These are phyloP conservation scores for Castanea sativa DNA, from an alignment of 306 rosid genomes.

Conservation along the genomic window DNA sequence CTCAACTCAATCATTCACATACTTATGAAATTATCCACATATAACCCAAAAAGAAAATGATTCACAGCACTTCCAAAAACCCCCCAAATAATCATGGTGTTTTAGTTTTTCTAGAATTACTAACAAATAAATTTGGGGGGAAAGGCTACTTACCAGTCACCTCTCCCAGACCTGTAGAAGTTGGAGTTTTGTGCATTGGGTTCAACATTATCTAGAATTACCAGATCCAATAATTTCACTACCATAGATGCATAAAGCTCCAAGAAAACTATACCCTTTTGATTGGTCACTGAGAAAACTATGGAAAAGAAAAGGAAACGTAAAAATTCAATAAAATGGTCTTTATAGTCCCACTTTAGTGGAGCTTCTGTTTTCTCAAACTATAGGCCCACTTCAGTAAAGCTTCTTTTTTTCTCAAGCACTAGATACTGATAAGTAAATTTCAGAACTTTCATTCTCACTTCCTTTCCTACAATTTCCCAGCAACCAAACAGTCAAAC, in stretches of 20 bases:
- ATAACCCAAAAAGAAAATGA: background rate
- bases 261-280: background rate
- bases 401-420: background rate
- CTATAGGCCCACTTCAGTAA: background rate
- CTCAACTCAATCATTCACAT: background rate
- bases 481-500: background rate
- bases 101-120: background rate
- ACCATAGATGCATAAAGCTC: no score
- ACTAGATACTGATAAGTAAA: background rate
- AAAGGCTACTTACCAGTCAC: no score
- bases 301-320: background rate
- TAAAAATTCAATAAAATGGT: background rate
- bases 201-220: no score
- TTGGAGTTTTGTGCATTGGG: no score
- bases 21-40: background rate
- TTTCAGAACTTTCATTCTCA: background rate
- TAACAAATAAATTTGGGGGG: background rate
- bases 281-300: background rate
- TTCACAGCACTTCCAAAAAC: no score
- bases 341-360: background rate
- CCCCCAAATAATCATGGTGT: no score
- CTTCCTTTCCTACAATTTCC: background rate
- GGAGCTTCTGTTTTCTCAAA: background rate
- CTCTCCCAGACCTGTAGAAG: no score
- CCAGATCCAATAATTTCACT: no score